These are phyloP conservation scores for Yamagishiella unicocca DNA, from an alignment of 139 green algal genomes.

Conservation along the genomic window DNA sequence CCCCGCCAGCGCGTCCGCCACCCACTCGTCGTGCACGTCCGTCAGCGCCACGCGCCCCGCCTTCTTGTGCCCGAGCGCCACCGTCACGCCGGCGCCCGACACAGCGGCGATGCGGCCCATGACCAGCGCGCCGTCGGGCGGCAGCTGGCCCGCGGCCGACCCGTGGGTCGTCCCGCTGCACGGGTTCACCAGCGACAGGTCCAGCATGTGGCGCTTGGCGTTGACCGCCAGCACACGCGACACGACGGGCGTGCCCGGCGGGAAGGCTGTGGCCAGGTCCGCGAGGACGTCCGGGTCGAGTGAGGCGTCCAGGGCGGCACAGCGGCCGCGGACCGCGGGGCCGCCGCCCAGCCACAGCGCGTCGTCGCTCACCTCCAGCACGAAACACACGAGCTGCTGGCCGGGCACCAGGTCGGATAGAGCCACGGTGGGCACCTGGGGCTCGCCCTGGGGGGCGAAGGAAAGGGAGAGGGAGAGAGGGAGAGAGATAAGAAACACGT, in stretches of 20 bases:
- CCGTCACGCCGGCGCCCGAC: slow-evolving; percentile 68
- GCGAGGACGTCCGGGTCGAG: slow-evolving; percentile 49
- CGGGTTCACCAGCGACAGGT: slow-evolving; percentile 20
- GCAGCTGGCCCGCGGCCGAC: not conserved
- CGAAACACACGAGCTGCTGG: slow-evolving; percentile 50
- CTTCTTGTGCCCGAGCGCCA: slow-evolving; percentile 65
- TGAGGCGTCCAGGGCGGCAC: slow-evolving; percentile 66
- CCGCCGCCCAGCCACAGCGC: slow-evolving; percentile 67
- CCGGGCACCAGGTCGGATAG: slow-evolving; percentile 54
- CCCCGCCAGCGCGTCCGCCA: slow-evolving; percentile 74
- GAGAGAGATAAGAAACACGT: not conserved
- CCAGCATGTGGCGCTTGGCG: slow-evolving; percentile 39
- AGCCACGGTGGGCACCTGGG: slow-evolving; percentile 11
- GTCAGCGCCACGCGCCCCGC: slow-evolving; percentile 76
- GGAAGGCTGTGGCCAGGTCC: slow-evolving; percentile 51
- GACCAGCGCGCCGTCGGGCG: slow-evolving; percentile 55
- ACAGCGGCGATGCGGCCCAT: slow-evolving; percentile 57
- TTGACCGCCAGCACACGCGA: slow-evolving; percentile 54
- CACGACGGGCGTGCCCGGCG: slow-evolving; percentile 55
- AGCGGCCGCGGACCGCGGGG: slow-evolving; percentile 58
- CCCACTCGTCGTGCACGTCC: slow-evolving; percentile 84
- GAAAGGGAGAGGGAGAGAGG: not conserved
- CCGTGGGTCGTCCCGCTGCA: not conserved
- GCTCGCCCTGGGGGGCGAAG: slow-evolving; percentile 8
- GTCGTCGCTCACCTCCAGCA: slow-evolving; percentile 62